A percentile compares a stretch with the other conserved stretches of the same genome.
Conservation (phyloP, 345 rosid genomes). For the Noccaea bulbosa region DNA sequence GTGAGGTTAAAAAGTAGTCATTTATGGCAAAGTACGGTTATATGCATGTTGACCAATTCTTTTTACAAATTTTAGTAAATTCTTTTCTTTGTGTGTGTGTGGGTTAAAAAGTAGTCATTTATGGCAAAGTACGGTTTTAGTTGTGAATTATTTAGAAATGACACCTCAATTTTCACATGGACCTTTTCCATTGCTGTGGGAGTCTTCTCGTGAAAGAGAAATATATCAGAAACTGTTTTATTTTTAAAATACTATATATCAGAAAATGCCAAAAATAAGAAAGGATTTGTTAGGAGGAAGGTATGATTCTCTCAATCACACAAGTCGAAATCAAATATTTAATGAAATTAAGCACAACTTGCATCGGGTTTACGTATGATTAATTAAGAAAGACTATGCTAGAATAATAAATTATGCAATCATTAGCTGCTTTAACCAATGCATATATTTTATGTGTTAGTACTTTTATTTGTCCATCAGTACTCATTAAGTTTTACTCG, state of each 20-base stretch:
- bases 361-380: slow-evolving; percentile 22
- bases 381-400: slow-evolving; percentile 4
- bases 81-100: no score
- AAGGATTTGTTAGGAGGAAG: slow-evolving; percentile 46
- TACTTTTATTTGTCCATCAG: slow-evolving; percentile 6
- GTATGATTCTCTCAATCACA: slow-evolving; percentile 37
- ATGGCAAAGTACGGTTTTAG: neutral
- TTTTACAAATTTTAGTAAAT: no score
- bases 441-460: slow-evolving; percentile 13
- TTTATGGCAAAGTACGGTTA: neutral
- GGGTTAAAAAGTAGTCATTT: no score
- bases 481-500: slow-evolving; percentile 11
- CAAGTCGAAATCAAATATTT: slow-evolving; percentile 36
- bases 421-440: slow-evolving; percentile 15
- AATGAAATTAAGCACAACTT: slow-evolving; percentile 7
- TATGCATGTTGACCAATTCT: no score
- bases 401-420: slow-evolving; percentile 18
- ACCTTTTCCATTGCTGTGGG: slow-evolving; percentile 42
- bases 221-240: slow-evolving; percentile 25
- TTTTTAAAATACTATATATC: neutral
- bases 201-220: slow-evolving; percentile 14
- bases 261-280: slow-evolving; percentile 39
- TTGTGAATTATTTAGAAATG: slow-evolving; percentile 11
- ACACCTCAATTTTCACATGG: slow-evolving; percentile 36
- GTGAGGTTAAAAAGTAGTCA: no score